Conservation (phyloP, 176 grass and related monocot species). For the Luzula sylvatica region DNA sequence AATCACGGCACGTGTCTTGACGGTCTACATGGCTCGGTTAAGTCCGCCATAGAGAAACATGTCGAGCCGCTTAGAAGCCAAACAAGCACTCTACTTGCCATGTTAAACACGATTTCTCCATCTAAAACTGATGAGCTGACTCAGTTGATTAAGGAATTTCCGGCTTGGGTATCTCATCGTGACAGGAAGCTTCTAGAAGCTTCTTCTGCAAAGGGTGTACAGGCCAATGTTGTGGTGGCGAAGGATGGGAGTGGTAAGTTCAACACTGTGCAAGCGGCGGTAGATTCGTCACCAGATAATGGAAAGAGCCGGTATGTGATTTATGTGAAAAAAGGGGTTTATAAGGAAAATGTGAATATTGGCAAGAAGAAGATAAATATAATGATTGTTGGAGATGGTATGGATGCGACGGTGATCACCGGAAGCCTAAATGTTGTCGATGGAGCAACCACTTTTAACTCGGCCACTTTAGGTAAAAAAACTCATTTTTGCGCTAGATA, state of each 20-base stretch:
- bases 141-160: slow-evolving; percentile 15
- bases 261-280: slow-evolving; percentile 35
- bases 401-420: slow-evolving; percentile 54
- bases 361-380: slow-evolving; percentile 81
- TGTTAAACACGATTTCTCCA: slow-evolving; percentile 33
- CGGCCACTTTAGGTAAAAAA: slow-evolving; percentile 73
- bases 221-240: slow-evolving; percentile 59
- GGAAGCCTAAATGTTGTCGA: slow-evolving; percentile 44
- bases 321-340: slow-evolving; percentile 64
- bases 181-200: slow-evolving; percentile 41
- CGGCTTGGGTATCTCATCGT: slow-evolving; percentile 32
- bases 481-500: too few species aligned
- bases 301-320: slow-evolving; percentile 45
- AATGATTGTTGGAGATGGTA: slow-evolving; percentile 73
- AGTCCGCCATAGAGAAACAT: slow-evolving; percentile 18
- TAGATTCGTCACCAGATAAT: slow-evolving; percentile 47
- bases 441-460: slow-evolving; percentile 53
- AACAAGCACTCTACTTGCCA: slow-evolving; percentile 34
- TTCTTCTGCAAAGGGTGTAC: not conserved
- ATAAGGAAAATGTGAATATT: slow-evolving; percentile 66
- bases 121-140: not conserved
- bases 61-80: slow-evolving; percentile 22
- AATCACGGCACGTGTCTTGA: slow-evolving; percentile 90
- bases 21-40: slow-evolving; percentile 29
- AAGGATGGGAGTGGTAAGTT: slow-evolving; percentile 66